Percentiles rank a stretch among this genome's conserved stretches.
Evolutionary conservation across 108 stramenopile genomes (phyloP).

Genomic region (Pelagomonas calceolata): DNA sequence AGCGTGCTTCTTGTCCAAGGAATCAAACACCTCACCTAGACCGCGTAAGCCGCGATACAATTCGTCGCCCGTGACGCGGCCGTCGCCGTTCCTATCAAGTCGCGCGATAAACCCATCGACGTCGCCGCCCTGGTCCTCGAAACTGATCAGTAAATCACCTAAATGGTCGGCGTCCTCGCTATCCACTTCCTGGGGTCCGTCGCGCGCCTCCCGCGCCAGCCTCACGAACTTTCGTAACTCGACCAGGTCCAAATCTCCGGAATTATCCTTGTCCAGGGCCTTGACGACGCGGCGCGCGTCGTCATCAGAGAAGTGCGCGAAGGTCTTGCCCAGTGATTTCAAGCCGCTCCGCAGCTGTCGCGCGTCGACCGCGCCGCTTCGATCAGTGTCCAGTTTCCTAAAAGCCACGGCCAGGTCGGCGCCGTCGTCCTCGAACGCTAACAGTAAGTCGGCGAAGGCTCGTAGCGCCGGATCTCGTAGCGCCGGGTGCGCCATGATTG

Average conservation of each 20-base stretch:
- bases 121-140: slow-evolving; percentile 26
- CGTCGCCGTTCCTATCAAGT: slow-evolving; percentile 12
- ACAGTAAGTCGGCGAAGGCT: slow-evolving; percentile 9
- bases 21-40: neutral
- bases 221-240: neutral
- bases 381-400: slow-evolving; percentile 12
- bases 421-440: slow-evolving; percentile 27
- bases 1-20: neutral
- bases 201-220: too few relatives aligned
- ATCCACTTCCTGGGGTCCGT: too few relatives aligned
- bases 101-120: slow-evolving; percentile 15
- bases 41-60: slow-evolving; percentile 9
- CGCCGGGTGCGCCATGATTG: too few relatives aligned
- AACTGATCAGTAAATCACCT: slow-evolving; percentile 12
- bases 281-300: slow-evolving; percentile 1
- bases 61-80: slow-evolving; percentile 4
- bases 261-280: neutral
- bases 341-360: slow-evolving; percentile 11
- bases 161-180: neutral
- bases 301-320: neutral
- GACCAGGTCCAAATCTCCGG: neutral
- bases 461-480: neutral
- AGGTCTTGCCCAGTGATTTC: neutral
- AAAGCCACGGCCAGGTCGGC: slow-evolving; percentile 24
- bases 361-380: slow-evolving; percentile 6